Evolutionary conservation across 352 stramenopile species (phyloP).

Genomic region (Globisporangium nunn): DNA sequence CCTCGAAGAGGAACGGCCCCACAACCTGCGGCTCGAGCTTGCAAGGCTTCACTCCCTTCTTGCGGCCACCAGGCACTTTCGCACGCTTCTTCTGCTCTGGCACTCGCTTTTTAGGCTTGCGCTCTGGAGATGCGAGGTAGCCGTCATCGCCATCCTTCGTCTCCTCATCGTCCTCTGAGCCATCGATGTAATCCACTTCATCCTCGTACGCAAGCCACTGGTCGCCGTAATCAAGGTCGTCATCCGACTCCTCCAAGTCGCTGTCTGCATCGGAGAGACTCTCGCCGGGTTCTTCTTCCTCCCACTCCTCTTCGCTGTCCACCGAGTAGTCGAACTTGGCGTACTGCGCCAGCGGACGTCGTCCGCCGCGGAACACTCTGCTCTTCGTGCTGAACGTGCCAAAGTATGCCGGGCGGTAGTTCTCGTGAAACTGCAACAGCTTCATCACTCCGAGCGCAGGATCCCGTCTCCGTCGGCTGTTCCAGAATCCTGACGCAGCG

Average conservation of each 20-base stretch:
- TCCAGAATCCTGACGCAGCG: constrained; percentile 32
- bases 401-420: constrained; percentile 71
- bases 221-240: constrained; percentile 80
- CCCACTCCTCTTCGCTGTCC: constrained; percentile 86
- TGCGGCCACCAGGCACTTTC: constrained; percentile 20
- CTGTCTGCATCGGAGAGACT: constrained; percentile 69
- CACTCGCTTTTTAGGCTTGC: constrained; percentile 42
- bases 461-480: constrained; percentile 39
- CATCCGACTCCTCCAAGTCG: constrained; percentile 66
- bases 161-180: constrained; percentile 17
- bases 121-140: constrained; percentile 18
- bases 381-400: constrained; percentile 63
- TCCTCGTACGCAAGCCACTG: constrained; percentile 85
- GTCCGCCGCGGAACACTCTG: constrained; percentile 47
- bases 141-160: constrained; percentile 15
- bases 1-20: constrained; percentile 36
- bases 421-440: constrained; percentile 84
- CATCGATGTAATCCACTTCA: constrained; percentile 81
- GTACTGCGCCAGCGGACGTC: constrained; percentile 56
- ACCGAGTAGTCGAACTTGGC: constrained; percentile 67
- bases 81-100: constrained; percentile 35
- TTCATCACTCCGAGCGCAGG: constrained; percentile 71
- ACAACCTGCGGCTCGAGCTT: constrained; percentile 61
- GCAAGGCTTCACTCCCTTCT: constrained; percentile 53
- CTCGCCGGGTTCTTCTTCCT: constrained; percentile 83